Conservation (phyloP, 2,329 filamentous ascomycete genomes). For the Parastagonospora avenae region DNA sequence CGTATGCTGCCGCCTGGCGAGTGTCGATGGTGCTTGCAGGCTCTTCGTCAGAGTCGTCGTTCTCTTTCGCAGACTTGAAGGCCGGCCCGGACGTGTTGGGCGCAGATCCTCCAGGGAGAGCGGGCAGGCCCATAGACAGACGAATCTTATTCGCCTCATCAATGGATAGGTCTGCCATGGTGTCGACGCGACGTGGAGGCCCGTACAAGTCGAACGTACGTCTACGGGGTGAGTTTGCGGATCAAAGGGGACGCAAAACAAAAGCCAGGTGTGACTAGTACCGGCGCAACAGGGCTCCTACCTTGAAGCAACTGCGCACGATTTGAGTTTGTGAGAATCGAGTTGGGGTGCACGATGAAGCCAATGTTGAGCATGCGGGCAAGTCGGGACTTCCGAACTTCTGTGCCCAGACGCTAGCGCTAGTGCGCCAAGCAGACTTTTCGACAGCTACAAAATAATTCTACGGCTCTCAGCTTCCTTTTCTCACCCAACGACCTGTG, state of each 20-base stretch:
- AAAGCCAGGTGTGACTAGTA: neutral
- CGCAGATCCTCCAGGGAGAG: slow-evolving; percentile 75
- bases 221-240: slow-evolving; percentile 2
- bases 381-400: slow-evolving; percentile 5
- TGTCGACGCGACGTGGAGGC: slow-evolving; percentile 7
- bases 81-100: slow-evolving; percentile 57
- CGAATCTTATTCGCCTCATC: slow-evolving; percentile 95
- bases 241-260: neutral
- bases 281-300: neutral
- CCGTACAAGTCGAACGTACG: no score
- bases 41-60: slow-evolving; percentile 66
- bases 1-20: slow-evolving; percentile 72
- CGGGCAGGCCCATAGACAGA: slow-evolving; percentile 85
- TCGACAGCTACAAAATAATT: slow-evolving; percentile 38
- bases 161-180: slow-evolving; percentile 58
- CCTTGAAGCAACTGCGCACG: neutral
- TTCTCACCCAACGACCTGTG: slow-evolving; percentile 74
- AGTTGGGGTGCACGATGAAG: neutral
- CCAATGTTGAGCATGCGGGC: neutral
- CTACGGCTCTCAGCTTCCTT: slow-evolving; percentile 33
- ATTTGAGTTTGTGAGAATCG: neutral
- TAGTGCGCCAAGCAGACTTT: slow-evolving; percentile 18
- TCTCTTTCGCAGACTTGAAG: slow-evolving; percentile 60
- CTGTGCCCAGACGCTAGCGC: slow-evolving; percentile 26
- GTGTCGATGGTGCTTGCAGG: slow-evolving; percentile 82